These are phyloP conservation scores for Psophocarpus tetragonolobus DNA, from an alignment of 306 rosid species.

Conservation along the genomic window DNA sequence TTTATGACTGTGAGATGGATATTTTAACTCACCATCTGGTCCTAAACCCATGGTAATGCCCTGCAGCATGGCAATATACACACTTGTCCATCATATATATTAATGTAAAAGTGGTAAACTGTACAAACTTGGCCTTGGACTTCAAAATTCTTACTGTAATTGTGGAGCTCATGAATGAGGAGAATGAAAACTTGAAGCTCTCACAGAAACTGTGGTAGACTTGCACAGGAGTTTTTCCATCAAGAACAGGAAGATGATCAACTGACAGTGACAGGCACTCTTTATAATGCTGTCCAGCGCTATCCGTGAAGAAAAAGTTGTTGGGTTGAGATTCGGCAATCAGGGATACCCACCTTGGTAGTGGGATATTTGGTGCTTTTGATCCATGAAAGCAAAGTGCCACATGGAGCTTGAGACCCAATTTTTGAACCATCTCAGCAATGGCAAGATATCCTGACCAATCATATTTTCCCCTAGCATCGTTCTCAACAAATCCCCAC, in stretches of 20 bases:
- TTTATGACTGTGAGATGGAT: slow-evolving; percentile 70
- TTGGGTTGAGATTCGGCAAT: slow-evolving; percentile 66
- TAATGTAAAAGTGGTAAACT: slow-evolving; percentile 3
- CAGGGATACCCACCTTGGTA: slow-evolving; percentile 76
- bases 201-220: slow-evolving; percentile 72
- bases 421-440: slow-evolving; percentile 73
- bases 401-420: slow-evolving; percentile 82
- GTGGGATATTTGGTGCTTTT: slow-evolving; percentile 47
- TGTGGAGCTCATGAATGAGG: slow-evolving; percentile 62
- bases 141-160: slow-evolving; percentile 52
- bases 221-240: slow-evolving; percentile 76
- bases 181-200: slow-evolving; percentile 76
- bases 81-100: slow-evolving; percentile 22
- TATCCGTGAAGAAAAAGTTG: slow-evolving; percentile 59
- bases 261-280: slow-evolving; percentile 77
- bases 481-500: slow-evolving; percentile 50
- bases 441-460: slow-evolving; percentile 80
- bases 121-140: neutral
- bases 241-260: slow-evolving; percentile 75
- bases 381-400: slow-evolving; percentile 90
- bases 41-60: slow-evolving; percentile 87
- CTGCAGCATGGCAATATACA: slow-evolving; percentile 47
- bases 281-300: slow-evolving; percentile 57
- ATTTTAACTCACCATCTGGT: slow-evolving; percentile 83
- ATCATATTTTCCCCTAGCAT: slow-evolving; percentile 61